Evolutionary conservation across 2,329 filamentous ascomycete species (phyloP).

Genomic region (Capronia coronata): DNA sequence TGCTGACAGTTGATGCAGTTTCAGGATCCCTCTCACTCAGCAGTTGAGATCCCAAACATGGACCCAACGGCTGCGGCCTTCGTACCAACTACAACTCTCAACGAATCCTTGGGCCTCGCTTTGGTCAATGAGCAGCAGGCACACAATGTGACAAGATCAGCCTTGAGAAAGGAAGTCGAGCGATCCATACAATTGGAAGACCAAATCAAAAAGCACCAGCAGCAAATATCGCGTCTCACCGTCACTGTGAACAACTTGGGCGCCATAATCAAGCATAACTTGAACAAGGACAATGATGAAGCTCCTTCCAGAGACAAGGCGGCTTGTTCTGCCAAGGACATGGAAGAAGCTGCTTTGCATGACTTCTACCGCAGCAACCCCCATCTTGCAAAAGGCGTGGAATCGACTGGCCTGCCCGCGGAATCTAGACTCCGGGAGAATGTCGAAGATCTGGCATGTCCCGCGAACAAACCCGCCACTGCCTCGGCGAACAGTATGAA

Average conservation of each 20-base stretch:
- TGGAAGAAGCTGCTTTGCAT: constrained; percentile 11
- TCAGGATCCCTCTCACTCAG: not conserved
- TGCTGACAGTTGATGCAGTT: constrained; percentile 8
- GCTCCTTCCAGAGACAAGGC: not conserved
- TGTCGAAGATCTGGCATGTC: not conserved
- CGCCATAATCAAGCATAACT: constrained; percentile 23
- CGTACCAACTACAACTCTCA: constrained; percentile 4
- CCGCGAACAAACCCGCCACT: not conserved
- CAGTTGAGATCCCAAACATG: constrained; percentile 5
- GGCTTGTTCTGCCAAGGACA: not conserved
- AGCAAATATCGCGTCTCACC: constrained; percentile 18
- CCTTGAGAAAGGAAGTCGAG: constrained; percentile 15
- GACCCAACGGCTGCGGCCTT: constrained; percentile 13
- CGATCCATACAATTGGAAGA: constrained; percentile 10
- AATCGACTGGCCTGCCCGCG: constrained; percentile 5
- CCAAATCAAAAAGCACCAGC: constrained; percentile 9
- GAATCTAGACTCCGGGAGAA: constrained; percentile 6
- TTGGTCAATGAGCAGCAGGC: constrained; percentile 24
- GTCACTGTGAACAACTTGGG: constrained; percentile 20
- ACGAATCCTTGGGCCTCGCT: constrained; percentile 17
- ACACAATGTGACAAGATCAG: constrained; percentile 19
- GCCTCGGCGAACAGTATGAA: not conserved
- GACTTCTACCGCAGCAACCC: constrained; percentile 14
- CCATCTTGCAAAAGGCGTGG: constrained; percentile 3
- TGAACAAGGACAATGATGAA: not conserved